Evolutionary conservation across 495 filamentous ascomycete genomes (phyloP).

Genomic region (Podospora sp.): DNA sequence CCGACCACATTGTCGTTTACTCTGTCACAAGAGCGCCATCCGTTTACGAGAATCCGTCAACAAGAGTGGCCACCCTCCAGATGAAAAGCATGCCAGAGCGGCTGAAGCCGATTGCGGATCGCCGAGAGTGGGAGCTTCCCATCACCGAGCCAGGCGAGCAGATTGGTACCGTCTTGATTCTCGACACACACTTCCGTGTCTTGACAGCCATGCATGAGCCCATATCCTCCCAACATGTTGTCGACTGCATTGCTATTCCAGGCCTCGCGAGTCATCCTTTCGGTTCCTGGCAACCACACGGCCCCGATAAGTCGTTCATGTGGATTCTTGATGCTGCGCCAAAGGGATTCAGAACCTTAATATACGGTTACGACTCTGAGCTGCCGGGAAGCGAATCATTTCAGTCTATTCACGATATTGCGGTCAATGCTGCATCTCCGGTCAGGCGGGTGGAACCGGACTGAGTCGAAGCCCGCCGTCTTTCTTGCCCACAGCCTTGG

Average conservation of each 20-base stretch:
- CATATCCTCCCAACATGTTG: background rate
- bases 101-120: background rate
- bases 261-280: conserved; percentile 26
- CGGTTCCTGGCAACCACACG: conserved; percentile 29
- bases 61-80: background rate
- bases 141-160: background rate
- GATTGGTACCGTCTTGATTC: background rate
- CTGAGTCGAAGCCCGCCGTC: conserved; percentile 24
- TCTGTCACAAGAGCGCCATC: background rate
- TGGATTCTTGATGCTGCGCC: conserved; percentile 44
- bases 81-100: background rate
- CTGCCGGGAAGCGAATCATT: conserved; percentile 22
- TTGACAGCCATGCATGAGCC: background rate
- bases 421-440: conserved; percentile 7
- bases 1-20: conserved; percentile 8
- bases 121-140: background rate
- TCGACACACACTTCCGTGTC: background rate
- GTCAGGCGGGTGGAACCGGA: conserved; percentile 8
- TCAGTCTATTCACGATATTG: conserved; percentile 28
- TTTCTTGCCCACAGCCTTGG: conserved; percentile 45
- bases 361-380: conserved; percentile 36
- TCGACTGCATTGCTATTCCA: conserved; percentile 27
- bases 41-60: background rate
- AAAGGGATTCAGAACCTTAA: conserved; percentile 25
- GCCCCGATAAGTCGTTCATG: conserved; percentile 23